Percentiles rank a stretch among this genome's conserved stretches.
phyloP scores from a whole-genome alignment of 2,329 filamentous ascomycete species.

The Grosmannia clavigera region DNA sequence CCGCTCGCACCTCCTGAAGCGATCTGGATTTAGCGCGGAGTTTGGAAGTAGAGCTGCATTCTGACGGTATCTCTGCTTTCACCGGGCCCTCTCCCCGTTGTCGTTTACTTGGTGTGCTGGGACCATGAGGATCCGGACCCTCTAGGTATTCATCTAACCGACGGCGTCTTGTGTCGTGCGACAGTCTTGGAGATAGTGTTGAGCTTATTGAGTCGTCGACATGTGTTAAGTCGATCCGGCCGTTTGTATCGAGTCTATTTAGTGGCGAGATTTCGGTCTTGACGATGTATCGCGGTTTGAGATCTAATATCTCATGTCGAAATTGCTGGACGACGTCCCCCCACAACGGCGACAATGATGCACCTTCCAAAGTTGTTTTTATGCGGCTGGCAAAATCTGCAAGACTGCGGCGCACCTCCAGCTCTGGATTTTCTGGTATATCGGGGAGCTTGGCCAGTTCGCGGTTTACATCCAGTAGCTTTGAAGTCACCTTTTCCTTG shows the following conservation, averaged over 20 bases:
- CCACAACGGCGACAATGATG: slow-evolving; percentile 32
- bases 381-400: slow-evolving; percentile 43
- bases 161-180: slow-evolving; percentile 5
- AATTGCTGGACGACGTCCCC: slow-evolving; percentile 39
- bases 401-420: slow-evolving; percentile 49
- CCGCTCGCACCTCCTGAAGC: slow-evolving; percentile 36
- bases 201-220: slow-evolving; percentile 16
- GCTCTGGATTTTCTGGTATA: slow-evolving; percentile 53
- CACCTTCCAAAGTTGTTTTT: slow-evolving; percentile 33
- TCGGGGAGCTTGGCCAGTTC: slow-evolving; percentile 51
- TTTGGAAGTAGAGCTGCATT: not conserved
- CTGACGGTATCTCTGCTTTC: slow-evolving; percentile 15
- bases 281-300: slow-evolving; percentile 35
- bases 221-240: slow-evolving; percentile 23
- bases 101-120: slow-evolving; percentile 8
- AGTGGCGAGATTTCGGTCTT: slow-evolving; percentile 10
- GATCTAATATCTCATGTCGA: slow-evolving; percentile 28
- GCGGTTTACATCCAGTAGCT: slow-evolving; percentile 37
- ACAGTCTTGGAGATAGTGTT: not conserved
- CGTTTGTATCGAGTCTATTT: slow-evolving; percentile 14
- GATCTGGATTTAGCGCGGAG: slow-evolving; percentile 17
- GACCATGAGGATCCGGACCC: not conserved
- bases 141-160: slow-evolving; percentile 8
- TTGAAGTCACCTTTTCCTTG: slow-evolving; percentile 35
- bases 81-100: slow-evolving; percentile 9